A percentile compares a stretch with the other conserved stretches of the same genome.
These are phyloP conservation scores for Colletotrichum acutatum DNA, from an alignment of 2,329 filamentous ascomycete species.

Conservation along the genomic window DNA sequence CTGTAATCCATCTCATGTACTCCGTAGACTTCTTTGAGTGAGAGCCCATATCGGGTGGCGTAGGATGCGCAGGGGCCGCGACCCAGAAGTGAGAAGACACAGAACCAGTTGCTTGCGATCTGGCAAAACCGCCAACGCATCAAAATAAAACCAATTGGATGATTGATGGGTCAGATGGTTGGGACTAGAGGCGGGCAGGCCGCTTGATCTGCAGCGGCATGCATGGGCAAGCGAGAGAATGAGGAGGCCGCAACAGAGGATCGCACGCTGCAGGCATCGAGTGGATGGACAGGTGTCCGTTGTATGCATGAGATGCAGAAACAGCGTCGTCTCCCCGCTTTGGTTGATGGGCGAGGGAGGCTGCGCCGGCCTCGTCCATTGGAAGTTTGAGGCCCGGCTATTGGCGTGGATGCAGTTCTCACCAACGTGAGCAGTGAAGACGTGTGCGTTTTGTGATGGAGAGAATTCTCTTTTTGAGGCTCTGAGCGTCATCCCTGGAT, in stretches of 20 bases:
- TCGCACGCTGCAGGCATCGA: constrained; percentile 14
- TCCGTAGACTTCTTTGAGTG: neutral
- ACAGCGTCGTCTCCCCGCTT: neutral
- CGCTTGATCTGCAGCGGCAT: constrained; percentile 29
- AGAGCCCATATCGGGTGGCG: neutral
- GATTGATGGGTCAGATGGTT: constrained; percentile 8
- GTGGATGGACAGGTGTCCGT: constrained; percentile 13
- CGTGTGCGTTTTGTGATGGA: neutral
- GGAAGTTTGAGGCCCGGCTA: neutral
- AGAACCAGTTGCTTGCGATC: neutral
- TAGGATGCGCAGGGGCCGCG: neutral
- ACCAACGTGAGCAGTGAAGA: neutral
- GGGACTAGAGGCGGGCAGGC: constrained; percentile 22
- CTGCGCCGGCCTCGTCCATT: neutral
- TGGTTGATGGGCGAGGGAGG: neutral
- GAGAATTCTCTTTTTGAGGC: neutral
- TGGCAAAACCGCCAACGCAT: constrained; percentile 21
- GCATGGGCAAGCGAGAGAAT: constrained; percentile 5
- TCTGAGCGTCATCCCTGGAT: neutral
- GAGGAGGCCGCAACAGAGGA: neutral
- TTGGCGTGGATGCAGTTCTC: neutral
- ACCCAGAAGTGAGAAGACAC: neutral
- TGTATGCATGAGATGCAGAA: constrained; percentile 16
- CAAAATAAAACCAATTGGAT: constrained; percentile 7
- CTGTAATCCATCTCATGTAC: constrained; percentile 8